phyloP scores from a whole-genome alignment of 78 protist species.

The Emiliania huxleyi region DNA sequence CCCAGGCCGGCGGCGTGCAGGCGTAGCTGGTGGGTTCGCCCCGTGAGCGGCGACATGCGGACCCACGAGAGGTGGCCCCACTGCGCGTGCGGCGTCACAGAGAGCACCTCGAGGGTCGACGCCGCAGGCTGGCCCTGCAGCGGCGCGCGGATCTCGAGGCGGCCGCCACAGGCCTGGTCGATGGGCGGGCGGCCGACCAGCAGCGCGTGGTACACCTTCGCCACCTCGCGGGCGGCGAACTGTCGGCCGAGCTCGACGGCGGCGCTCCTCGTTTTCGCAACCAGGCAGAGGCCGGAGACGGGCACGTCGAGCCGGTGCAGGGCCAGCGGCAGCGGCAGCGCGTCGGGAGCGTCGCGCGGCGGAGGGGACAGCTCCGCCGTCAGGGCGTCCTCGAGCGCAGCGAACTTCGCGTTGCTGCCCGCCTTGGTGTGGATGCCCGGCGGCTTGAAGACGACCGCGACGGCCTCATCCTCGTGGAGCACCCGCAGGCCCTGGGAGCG shows the following conservation, averaged over 20 bases:
- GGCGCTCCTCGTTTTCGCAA: neutral
- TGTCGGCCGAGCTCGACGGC: neutral
- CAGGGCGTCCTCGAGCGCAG: neutral
- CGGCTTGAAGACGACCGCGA: constrained; percentile 5
- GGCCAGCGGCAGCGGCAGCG: neutral
- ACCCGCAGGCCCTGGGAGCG: neutral
- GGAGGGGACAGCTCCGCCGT: neutral
- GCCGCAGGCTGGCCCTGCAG: neutral
- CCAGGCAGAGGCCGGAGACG: neutral
- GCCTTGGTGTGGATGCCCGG: neutral
- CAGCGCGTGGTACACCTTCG: neutral
- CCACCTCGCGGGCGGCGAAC: neutral
- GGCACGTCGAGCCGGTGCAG: constrained; percentile 21
- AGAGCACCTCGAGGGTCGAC: neutral
- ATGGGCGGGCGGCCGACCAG: neutral
- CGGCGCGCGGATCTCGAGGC: neutral
- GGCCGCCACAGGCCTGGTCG: neutral
- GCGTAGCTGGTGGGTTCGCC: constrained; percentile 47
- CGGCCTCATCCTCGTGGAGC: constrained; percentile 1
- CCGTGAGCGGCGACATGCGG: constrained; percentile 15
- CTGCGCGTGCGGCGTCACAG: neutral
- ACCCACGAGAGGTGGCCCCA: neutral
- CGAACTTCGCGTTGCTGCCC: neutral
- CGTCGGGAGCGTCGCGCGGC: neutral
- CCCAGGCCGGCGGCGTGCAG: constrained; percentile 10